These are phyloP conservation scores for Ustilago loliicola DNA, from an alignment of 1,284 basidiomycete genomes.

Conservation along the genomic window DNA sequence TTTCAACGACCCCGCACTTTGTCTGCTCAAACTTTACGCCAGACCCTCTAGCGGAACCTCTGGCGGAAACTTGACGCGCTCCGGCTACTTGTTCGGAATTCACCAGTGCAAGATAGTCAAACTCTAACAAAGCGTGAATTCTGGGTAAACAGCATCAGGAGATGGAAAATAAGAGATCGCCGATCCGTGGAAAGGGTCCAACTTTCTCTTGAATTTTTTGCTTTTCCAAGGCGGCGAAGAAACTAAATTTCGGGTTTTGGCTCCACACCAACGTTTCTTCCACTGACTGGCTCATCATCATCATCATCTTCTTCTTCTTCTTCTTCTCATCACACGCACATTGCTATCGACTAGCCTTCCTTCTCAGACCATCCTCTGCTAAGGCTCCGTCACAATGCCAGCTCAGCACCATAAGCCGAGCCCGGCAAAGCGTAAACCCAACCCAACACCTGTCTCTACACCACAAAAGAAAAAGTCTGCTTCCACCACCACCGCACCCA, in stretches of 20 bases:
- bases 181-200: conserved; percentile 29
- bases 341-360: neutral
- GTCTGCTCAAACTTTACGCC: conserved; percentile 28
- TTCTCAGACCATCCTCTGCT: too few relatives aligned
- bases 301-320: neutral
- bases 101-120: neutral
- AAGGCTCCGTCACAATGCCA: conserved; percentile 21
- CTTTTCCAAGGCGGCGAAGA: neutral
- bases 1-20: neutral
- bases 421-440: conserved; percentile 42
- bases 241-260: neutral
- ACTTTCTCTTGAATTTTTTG: neutral
- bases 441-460: conserved; percentile 13
- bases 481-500: too few relatives aligned
- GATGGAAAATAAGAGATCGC: neutral
- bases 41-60: conserved; percentile 42
- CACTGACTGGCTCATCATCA: too few relatives aligned
- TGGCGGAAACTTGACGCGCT: conserved; percentile 27
- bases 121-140: neutral
- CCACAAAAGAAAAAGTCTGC: conserved; percentile 25
- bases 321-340: neutral
- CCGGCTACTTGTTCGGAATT: conserved; percentile 43
- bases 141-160: neutral
- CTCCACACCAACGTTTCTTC: too few relatives aligned
- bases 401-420: conserved; percentile 17